Conservation (phyloP, 2,329 filamentous ascomycete genomes). For the Beauveria medogensis region DNA sequence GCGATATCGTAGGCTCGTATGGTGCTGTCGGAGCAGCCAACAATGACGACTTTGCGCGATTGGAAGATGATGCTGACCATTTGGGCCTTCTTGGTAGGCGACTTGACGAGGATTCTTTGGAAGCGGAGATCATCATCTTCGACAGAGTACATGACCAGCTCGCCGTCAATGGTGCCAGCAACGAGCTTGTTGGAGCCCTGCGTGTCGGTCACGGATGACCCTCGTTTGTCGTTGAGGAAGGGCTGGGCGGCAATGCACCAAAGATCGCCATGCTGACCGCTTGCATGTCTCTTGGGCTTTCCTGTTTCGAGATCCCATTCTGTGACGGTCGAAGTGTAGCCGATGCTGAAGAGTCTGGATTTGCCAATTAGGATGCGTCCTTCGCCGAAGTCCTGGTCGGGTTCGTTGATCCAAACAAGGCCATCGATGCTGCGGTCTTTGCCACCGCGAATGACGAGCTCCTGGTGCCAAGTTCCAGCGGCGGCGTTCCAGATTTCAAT, state of each 20-base stretch:
- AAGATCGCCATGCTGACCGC: conserved; percentile 89
- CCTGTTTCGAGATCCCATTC: conserved; percentile 89
- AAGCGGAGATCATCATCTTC: conserved; percentile 78
- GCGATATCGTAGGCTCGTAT: conserved; percentile 85
- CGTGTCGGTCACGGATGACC: conserved; percentile 21
- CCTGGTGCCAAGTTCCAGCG: conserved; percentile 78
- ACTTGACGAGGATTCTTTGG: conserved; percentile 64
- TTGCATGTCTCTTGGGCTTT: conserved; percentile 69
- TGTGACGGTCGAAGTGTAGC: conserved; percentile 83
- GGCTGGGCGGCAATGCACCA: conserved; percentile 95
- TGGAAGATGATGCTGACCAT: conserved; percentile 91
- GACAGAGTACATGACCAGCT: conserved; percentile 78
- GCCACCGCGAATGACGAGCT: conserved; percentile 75
- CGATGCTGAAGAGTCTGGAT: conserved; percentile 89
- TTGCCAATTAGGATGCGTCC: conserved; percentile 59
- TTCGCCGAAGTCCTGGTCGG: conserved; percentile 58
- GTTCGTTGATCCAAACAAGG: conserved; percentile 83
- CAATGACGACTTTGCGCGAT: conserved; percentile 70
- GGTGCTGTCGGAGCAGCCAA: conserved; percentile 93
- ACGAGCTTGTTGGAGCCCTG: conserved; percentile 55
- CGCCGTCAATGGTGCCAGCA: conserved; percentile 83
- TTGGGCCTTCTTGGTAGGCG: conserved; percentile 74
- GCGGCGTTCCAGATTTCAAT: conserved; percentile 97
- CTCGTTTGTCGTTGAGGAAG: conserved; percentile 28
- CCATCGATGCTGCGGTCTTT: conserved; percentile 84